A percentile compares a stretch with the other conserved stretches of the same genome.
Evolutionary conservation across 306 rosid species (phyloP).

Genomic region (Lathyrus aphaca): DNA sequence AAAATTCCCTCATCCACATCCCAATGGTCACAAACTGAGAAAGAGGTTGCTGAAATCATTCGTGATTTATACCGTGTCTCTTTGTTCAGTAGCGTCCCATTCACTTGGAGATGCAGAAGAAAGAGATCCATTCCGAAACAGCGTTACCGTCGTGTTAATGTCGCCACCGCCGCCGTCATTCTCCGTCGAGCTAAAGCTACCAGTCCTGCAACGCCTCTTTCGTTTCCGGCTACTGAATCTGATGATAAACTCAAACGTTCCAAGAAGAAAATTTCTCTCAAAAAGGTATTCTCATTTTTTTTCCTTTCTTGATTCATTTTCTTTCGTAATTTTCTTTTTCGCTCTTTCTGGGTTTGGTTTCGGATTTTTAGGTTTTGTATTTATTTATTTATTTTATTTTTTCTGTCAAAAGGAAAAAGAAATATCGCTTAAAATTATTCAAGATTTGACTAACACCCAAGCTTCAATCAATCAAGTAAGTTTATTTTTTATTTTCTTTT

Average conservation of each 20-base stretch:
- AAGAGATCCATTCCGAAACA: slow-evolving; percentile 53
- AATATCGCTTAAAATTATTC: slow-evolving; percentile 30
- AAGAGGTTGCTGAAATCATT: background rate
- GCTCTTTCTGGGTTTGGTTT: background rate
- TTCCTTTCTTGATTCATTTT: background rate
- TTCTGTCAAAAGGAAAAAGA: slow-evolving; percentile 44
- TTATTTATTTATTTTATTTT: background rate
- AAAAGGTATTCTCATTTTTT: slow-evolving; percentile 30
- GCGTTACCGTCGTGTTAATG: background rate
- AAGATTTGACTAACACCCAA: slow-evolving; percentile 38
- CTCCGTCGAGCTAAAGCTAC: slow-evolving; percentile 30
- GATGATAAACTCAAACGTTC: slow-evolving; percentile 46
- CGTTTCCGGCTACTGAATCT: slow-evolving; percentile 52
- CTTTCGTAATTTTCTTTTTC: background rate
- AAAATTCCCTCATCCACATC: background rate
- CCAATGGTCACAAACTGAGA: background rate
- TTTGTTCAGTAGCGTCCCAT: background rate
- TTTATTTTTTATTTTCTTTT: background rate
- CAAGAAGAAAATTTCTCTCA: slow-evolving; percentile 9
- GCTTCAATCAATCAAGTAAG: slow-evolving; percentile 46
- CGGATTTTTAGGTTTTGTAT: slow-evolving; percentile 27
- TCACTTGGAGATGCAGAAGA: slow-evolving; percentile 47
- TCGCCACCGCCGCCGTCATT: background rate
- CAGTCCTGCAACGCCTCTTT: slow-evolving; percentile 58
- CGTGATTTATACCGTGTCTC: background rate